phyloP scores from a whole-genome alignment of 1,139 yeast species.

The Blastobotrys persicus region DNA sequence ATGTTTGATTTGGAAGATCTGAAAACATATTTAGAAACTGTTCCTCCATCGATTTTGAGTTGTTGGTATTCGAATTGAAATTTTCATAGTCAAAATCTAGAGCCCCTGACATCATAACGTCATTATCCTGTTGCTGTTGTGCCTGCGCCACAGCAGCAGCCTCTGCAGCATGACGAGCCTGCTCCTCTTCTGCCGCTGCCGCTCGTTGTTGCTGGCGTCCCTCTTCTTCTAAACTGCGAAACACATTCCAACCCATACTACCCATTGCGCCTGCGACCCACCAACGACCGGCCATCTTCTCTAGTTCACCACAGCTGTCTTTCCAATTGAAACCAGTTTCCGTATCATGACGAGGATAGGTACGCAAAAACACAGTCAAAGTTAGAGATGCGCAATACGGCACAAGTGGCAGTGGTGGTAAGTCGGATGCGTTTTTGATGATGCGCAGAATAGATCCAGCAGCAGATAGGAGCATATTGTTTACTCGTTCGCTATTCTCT shows the following conservation, averaged over 20 bases:
- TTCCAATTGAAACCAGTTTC: conserved; percentile 33
- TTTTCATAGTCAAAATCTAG: not conserved
- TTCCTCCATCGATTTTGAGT: conserved; percentile 26
- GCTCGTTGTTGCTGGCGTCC: conserved; percentile 6
- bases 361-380: conserved; percentile 36
- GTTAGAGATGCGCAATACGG: conserved; percentile 39
- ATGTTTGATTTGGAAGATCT: conserved; percentile 38
- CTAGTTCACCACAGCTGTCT: conserved; percentile 32
- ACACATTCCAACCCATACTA: conserved; percentile 37
- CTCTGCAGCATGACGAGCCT: conserved; percentile 8
- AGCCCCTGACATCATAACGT: conserved; percentile 1
- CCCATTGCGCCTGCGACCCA: conserved; percentile 43
- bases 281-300: conserved; percentile 35
- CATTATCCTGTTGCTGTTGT: conserved; percentile 1
- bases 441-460: conserved; percentile 35
- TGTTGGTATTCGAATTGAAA: not conserved
- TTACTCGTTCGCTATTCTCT: conserved; percentile 11
- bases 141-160: conserved; percentile 7
- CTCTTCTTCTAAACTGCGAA: conserved; percentile 30
- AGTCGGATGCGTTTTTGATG: conserved; percentile 24
- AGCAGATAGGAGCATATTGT: conserved; percentile 28
- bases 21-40: conserved; percentile 37
- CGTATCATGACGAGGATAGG: conserved; percentile 33
- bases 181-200: conserved; percentile 11
- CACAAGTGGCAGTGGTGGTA: conserved; percentile 37